These are phyloP conservation scores for Aureobasidium sp. DNA, from an alignment of 2,329 filamentous ascomycete species.

Conservation along the genomic window DNA sequence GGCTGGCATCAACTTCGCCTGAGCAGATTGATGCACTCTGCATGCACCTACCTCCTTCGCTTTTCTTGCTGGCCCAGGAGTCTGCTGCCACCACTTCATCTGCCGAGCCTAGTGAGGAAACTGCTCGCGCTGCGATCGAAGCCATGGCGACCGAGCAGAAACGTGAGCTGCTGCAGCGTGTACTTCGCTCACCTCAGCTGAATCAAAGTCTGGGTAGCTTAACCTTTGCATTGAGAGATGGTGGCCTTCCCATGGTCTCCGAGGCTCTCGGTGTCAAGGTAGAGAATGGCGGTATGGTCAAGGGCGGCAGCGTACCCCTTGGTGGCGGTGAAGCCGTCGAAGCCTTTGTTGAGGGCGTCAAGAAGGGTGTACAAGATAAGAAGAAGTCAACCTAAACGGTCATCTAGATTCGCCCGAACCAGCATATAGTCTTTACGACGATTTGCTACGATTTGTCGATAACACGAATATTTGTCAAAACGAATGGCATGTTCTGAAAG, in stretches of 20 bases:
- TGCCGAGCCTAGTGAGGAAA: constrained; percentile 55
- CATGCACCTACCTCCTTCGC: constrained; percentile 66
- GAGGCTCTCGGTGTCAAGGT: constrained; percentile 78
- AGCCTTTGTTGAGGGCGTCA: constrained; percentile 85
- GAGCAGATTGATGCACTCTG: constrained; percentile 68
- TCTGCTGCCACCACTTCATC: constrained; percentile 45
- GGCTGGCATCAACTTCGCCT: constrained; percentile 60
- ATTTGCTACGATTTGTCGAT: background rate
- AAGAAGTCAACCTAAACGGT: constrained; percentile 24
- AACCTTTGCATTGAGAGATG: constrained; percentile 81
- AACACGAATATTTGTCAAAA: background rate
- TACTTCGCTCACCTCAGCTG: constrained; percentile 85
- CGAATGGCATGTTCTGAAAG: background rate
- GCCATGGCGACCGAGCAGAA: constrained; percentile 71
- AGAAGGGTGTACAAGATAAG: constrained; percentile 64
- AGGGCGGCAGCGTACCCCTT: constrained; percentile 70
- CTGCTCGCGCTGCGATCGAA: constrained; percentile 65
- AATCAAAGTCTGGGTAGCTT: constrained; percentile 77
- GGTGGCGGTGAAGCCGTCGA: constrained; percentile 85
- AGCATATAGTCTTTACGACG: background rate
- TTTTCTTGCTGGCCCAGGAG: constrained; percentile 70
- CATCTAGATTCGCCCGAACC: background rate
- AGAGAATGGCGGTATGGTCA: constrained; percentile 75
- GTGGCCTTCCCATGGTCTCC: constrained; percentile 81
- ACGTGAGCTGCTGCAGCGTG: constrained; percentile 69